Evolutionary conservation across 805 yeast species (phyloP).

Genomic region (Hanseniaspora meyeri): DNA sequence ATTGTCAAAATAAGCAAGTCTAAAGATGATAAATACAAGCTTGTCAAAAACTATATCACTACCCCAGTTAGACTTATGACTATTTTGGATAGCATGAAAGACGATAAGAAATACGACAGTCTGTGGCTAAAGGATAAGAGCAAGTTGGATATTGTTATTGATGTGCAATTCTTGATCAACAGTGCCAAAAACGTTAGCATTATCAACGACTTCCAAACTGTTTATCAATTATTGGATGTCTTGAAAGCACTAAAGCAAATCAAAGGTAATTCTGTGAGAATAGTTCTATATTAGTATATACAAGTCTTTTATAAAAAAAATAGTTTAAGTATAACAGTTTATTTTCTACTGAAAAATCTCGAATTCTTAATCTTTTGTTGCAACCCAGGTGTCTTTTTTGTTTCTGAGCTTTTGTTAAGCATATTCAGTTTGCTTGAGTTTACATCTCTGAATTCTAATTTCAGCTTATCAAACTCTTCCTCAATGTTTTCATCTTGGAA

Average conservation of each 20-base stretch:
- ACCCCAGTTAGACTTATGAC: conserved; percentile 27
- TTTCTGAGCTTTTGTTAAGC: conserved; percentile 49
- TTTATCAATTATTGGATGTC: conserved; percentile 16
- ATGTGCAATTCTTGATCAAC: conserved; percentile 23
- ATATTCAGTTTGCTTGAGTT: conserved; percentile 25
- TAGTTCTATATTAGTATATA: conserved; percentile 21
- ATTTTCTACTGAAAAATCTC: conserved; percentile 76
- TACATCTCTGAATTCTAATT: not conserved
- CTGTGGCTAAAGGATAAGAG: conserved; percentile 27
- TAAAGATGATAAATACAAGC: conserved; percentile 15
- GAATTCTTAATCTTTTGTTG: conserved; percentile 67
- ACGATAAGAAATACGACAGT: conserved; percentile 7
- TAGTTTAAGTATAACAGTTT: not conserved
- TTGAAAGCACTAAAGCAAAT: conserved; percentile 22
- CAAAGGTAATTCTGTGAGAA: conserved; percentile 28
- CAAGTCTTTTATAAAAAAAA: not conserved
- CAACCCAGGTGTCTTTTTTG: conserved; percentile 51
- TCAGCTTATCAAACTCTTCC: not conserved
- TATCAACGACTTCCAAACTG: conserved; percentile 8
- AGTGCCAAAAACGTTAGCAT: conserved; percentile 4
- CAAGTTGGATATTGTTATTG: conserved; percentile 26
- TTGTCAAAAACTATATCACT: conserved; percentile 22
- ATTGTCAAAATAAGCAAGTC: conserved; percentile 14
- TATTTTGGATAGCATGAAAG: conserved; percentile 20
- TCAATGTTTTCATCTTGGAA: not conserved